Evolutionary conservation across 2,329 filamentous ascomycete species (phyloP), one percentile per base, ranked within the genome.

Genomic region (Colletotrichum chlorophyti): DNA sequence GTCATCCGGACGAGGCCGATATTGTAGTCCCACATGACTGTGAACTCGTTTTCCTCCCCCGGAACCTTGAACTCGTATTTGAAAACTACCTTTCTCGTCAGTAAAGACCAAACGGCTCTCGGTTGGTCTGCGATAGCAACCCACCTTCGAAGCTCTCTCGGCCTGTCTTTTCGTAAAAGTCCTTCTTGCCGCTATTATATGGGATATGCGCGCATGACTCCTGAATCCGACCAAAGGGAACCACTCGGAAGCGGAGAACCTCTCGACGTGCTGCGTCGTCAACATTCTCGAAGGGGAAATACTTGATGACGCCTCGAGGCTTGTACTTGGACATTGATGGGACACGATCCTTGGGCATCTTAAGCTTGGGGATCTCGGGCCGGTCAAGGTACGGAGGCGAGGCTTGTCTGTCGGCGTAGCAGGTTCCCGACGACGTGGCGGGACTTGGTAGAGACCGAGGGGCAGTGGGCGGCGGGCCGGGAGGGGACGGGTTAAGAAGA

Each of bases 11-110:
- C 93, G 26, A 98, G 87, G 8, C 95, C 95, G 61, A 94, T 86
- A 66, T 96, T 94, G 77, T 97, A 97, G 73, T 99, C 95, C 95
- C 95, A 99, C 85, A 97, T 93, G 60, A 98, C 87, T 1, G 84
- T 85, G 71, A 90, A 93, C 49, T 84, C 80, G 62, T 80, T 82
- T 2, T 88, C 82, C 41, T 90, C 84, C 10, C 81, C 85, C 0
- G 90, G 90, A 4, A 89, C 71, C 65, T 81, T 84, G 79, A 96
- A 97, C 31, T 85, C 86, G 73, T 97, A 98, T 66, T 93, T 86
- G 71, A 93, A 93, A 23, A 92, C 91, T 95, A 62, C 41, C 49
- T 35, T 14, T n/a, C 6, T 38, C 26, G 17, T 62, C 47, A 60
- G 60, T 24, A 23, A 46, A 31, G 11, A 11, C n/a, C n/a, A n/a